A percentile compares a stretch with the other conserved stretches of the same genome.
These are phyloP conservation scores for Pseudogymnoascus sp. DNA, from an alignment of 2,329 filamentous ascomycete genomes.

Conservation along the genomic window DNA sequence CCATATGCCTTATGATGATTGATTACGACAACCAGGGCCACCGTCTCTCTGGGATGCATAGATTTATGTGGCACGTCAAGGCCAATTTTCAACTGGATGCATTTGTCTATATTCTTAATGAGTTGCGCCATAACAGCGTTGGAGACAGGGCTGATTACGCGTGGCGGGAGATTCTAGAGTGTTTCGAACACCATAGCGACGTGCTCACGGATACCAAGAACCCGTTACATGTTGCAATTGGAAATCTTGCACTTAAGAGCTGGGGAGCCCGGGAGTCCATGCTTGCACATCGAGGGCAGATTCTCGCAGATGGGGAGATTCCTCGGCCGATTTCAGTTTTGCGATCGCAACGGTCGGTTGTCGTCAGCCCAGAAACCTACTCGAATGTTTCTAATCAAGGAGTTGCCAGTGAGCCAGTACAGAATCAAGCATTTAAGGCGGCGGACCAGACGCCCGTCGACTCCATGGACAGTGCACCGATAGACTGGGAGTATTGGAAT, in stretches of 20 bases:
- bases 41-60: constrained; percentile 22
- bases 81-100: constrained; percentile 29
- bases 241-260: constrained; percentile 25
- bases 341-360: constrained; percentile 19
- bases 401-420: constrained; percentile 10
- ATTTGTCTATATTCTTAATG: constrained; percentile 29
- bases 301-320: constrained; percentile 5
- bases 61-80: constrained; percentile 29
- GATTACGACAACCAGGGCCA: constrained; percentile 29
- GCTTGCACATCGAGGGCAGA: constrained; percentile 11
- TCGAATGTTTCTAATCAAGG: constrained; percentile 8
- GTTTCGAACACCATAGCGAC: constrained; percentile 25
- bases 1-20: constrained; percentile 29
- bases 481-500: constrained; percentile 28
- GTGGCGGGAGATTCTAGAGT: constrained; percentile 24
- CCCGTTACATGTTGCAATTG: constrained; percentile 22
- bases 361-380: background rate
- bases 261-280: constrained; percentile 23
- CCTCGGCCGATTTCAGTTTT: constrained; percentile 19
- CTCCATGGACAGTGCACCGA: constrained; percentile 12
- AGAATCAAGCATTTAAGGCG: constrained; percentile 1
- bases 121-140: constrained; percentile 24
- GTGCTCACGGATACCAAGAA: constrained; percentile 23
- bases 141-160: constrained; percentile 25
- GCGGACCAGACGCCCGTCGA: constrained; percentile 19